Evolutionary conservation across 2,329 filamentous ascomycete species (phyloP).

Genomic region (Lachnellula willkommii): DNA sequence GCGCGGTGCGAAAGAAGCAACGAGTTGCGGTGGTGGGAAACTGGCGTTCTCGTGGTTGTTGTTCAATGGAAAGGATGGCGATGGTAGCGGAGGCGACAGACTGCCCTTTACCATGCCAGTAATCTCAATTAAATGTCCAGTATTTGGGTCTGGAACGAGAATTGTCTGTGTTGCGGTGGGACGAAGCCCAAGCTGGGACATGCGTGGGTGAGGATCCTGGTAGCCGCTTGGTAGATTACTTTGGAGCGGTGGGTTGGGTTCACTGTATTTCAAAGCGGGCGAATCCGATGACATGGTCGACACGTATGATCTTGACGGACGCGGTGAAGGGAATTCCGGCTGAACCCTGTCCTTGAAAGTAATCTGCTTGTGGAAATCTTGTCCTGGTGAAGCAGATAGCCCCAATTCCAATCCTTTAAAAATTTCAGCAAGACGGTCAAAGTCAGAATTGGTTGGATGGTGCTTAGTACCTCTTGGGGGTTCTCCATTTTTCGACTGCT

Average conservation of each 20-base stretch:
- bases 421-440: constrained; percentile 4
- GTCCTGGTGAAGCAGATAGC: not conserved
- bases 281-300: too few relatives aligned
- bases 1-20: constrained; percentile 1
- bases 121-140: constrained; percentile 6
- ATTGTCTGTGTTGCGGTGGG: constrained; percentile 1
- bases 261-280: not conserved
- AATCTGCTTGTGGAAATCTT: not conserved
- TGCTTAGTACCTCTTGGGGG: constrained; percentile 1
- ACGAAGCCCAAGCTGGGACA: not conserved
- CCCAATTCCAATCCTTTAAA: constrained; percentile 5
- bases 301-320: not conserved
- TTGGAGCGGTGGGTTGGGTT: not conserved
- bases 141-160: constrained; percentile 5
- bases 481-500: not conserved
- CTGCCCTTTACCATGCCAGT: constrained; percentile 8
- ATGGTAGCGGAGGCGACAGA: constrained; percentile 1
- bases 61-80: too few relatives aligned
- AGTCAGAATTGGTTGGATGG: constrained; percentile 10
- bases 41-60: not conserved
- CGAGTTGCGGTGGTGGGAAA: not conserved
- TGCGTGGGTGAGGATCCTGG: not conserved
- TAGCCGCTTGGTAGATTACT: not conserved
- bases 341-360: not conserved
- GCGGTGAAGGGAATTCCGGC: not conserved